Evolutionary conservation across 108 stramenopile species (phyloP).

Genomic region (Phaeodactylum tricornutum): DNA sequence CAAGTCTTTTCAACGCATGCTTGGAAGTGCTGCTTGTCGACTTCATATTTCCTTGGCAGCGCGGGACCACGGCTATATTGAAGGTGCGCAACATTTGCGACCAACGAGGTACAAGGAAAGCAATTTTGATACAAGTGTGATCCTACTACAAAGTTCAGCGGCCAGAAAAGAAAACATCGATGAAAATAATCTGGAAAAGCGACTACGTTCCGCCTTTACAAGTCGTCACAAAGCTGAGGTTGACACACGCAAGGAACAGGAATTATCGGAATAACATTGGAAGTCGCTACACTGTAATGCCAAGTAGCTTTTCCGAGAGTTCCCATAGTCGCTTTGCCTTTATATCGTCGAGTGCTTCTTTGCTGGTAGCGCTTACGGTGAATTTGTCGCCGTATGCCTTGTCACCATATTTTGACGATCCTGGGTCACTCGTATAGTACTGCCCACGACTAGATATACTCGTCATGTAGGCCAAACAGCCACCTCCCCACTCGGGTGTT

Average conservation of each 20-base stretch:
- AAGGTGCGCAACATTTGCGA: constrained; percentile 65
- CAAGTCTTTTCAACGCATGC: background rate
- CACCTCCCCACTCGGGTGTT: constrained; percentile 62
- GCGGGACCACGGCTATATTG: constrained; percentile 60
- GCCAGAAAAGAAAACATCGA: too few species aligned
- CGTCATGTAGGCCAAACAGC: constrained; percentile 70
- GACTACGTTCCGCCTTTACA: background rate
- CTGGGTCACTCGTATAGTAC: constrained; percentile 56
- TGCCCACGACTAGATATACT: constrained; percentile 28
- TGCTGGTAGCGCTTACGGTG: constrained; percentile 29
- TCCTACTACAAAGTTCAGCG: constrained; percentile 50
- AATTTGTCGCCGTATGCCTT: constrained; percentile 73
- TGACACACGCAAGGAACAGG: background rate
- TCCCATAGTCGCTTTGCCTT: constrained; percentile 70
- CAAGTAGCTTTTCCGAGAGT: constrained; percentile 6
- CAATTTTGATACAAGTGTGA: constrained; percentile 53
- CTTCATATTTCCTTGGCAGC: constrained; percentile 38
- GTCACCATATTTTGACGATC: constrained; percentile 68
- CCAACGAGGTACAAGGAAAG: constrained; percentile 64
- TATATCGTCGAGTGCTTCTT: constrained; percentile 61
- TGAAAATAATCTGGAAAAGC: background rate
- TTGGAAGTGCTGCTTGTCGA: background rate
- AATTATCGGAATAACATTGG: too few species aligned
- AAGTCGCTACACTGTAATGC: too few species aligned
- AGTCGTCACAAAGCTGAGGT: constrained; percentile 1